phyloP scores from a whole-genome alignment of 257 asterid species.

The Ligustrum vulgare region DNA sequence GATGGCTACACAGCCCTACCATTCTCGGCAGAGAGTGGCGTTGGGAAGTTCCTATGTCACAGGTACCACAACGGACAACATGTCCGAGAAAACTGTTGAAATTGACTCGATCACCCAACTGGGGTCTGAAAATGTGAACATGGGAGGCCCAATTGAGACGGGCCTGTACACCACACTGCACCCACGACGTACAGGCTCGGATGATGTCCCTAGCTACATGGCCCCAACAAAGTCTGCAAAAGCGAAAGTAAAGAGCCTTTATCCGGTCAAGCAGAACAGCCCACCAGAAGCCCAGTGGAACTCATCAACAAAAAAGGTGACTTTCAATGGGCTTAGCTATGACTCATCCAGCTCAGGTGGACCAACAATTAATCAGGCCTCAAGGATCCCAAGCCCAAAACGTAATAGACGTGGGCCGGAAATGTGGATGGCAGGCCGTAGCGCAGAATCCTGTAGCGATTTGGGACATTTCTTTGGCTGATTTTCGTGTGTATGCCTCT shows the following conservation, averaged over 20 bases:
- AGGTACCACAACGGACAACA: conserved; percentile 37
- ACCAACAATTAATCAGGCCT: conserved; percentile 44
- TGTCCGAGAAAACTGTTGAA: conserved; percentile 55
- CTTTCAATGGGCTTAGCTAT: conserved; percentile 35
- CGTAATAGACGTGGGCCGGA: conserved; percentile 28
- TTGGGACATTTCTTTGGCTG: conserved; percentile 45
- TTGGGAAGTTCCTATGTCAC: conserved; percentile 42
- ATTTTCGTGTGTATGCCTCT: conserved; percentile 14
- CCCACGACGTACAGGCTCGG: conserved; percentile 1
- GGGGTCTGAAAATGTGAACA: conserved; percentile 17
- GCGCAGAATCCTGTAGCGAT: conserved; percentile 42
- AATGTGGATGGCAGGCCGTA: conserved; percentile 44
- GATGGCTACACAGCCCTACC: conserved; percentile 82
- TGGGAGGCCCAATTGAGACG: conserved; percentile 31
- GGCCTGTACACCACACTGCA: conserved; percentile 49
- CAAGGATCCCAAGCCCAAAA: conserved; percentile 69
- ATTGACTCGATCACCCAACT: conserved; percentile 28
- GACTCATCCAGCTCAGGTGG: conserved; percentile 72
- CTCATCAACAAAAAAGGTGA: conserved; percentile 45
- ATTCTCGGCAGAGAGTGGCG: conserved; percentile 39
- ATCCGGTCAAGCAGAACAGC: conserved; percentile 43
- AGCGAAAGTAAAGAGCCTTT: conserved; percentile 62
- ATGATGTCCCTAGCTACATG: conserved; percentile 71
- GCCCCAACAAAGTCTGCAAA: conserved; percentile 85
- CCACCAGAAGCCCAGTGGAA: conserved; percentile 54